Evolutionary conservation across 1,139 yeast genomes (phyloP).

Genomic region (Blastobotrys serpentis): DNA sequence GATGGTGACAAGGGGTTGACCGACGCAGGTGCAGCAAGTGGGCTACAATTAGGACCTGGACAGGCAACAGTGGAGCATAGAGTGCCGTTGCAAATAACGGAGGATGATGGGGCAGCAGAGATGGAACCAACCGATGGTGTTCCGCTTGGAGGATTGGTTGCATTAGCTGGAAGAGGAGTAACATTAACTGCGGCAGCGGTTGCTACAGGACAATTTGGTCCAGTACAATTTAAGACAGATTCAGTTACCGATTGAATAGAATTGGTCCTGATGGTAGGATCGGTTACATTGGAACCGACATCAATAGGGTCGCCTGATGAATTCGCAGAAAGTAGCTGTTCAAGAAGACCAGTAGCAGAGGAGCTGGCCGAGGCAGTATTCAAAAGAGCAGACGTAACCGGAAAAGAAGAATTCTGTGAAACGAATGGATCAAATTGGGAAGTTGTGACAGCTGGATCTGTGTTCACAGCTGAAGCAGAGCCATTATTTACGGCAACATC

Average conservation of each 20-base stretch:
- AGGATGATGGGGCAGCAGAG: constrained; percentile 2
- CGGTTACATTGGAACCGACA: neutral
- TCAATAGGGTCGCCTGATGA: neutral
- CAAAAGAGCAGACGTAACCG: neutral
- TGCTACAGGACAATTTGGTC: constrained; percentile 1
- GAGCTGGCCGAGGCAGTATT: neutral
- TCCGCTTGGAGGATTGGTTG: neutral
- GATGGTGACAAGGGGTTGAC: neutral
- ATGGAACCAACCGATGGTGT: neutral
- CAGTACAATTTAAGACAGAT: constrained; percentile 4
- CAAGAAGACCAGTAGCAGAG: neutral
- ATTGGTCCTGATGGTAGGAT: neutral
- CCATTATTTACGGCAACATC: neutral
- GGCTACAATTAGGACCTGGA: constrained; percentile 6
- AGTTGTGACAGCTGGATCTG: neutral
- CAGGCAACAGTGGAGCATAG: constrained; percentile 3
- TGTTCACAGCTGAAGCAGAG: constrained; percentile 1
- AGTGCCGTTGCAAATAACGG: neutral
- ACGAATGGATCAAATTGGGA: neutral
- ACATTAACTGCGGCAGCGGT: neutral
- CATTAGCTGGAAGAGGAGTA: neutral
- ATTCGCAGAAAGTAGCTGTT: neutral
- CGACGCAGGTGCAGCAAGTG: neutral
- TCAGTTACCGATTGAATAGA: neutral
- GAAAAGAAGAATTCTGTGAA: neutral